A percentile compares a stretch with the other conserved stretches of the same genome.
These are phyloP conservation scores for Phytophthora constricta DNA, from an alignment of 352 stramenopile species.

Conservation along the genomic window DNA sequence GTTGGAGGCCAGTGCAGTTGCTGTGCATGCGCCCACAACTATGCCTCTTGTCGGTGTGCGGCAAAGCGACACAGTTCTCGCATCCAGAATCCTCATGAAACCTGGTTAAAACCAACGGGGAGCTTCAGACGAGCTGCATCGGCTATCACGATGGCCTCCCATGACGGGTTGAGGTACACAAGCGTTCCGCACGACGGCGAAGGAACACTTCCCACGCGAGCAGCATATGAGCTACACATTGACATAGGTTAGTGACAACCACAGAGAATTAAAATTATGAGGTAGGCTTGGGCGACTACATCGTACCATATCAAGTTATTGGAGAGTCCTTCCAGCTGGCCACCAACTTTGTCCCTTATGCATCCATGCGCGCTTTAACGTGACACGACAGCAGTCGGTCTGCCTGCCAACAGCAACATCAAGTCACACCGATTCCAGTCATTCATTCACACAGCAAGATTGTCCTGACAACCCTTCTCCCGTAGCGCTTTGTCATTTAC, in stretches of 20 bases:
- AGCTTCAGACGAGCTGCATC: constrained; percentile 17
- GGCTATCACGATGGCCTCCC: constrained; percentile 16
- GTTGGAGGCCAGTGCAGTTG: constrained; percentile 11
- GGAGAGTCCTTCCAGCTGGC: constrained; percentile 18
- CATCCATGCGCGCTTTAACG: constrained; percentile 14
- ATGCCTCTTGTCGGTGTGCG: constrained; percentile 22
- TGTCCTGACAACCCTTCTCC: constrained; percentile 16
- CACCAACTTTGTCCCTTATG: background rate
- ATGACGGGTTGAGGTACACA: constrained; percentile 38
- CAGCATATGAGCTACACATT: constrained; percentile 37
- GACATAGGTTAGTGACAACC: constrained; percentile 3
- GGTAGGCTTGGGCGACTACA: background rate
- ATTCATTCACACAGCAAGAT: background rate
- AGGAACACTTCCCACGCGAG: constrained; percentile 28
- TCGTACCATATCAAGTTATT: constrained; percentile 38
- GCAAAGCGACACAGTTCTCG: constrained; percentile 40
- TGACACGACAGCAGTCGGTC: constrained; percentile 24
- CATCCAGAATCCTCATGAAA: constrained; percentile 31
- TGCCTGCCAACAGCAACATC: constrained; percentile 10
- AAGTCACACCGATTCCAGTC: background rate
- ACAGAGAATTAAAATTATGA: background rate
- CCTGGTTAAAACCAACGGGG: constrained; percentile 3
- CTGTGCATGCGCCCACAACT: background rate
- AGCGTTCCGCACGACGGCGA: constrained; percentile 46
- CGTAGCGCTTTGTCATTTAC: constrained; percentile 20